Base-by-base conservation (phyloP, 192 early-diverging fungal species). In the Entomortierella beljakovae region DNA sequence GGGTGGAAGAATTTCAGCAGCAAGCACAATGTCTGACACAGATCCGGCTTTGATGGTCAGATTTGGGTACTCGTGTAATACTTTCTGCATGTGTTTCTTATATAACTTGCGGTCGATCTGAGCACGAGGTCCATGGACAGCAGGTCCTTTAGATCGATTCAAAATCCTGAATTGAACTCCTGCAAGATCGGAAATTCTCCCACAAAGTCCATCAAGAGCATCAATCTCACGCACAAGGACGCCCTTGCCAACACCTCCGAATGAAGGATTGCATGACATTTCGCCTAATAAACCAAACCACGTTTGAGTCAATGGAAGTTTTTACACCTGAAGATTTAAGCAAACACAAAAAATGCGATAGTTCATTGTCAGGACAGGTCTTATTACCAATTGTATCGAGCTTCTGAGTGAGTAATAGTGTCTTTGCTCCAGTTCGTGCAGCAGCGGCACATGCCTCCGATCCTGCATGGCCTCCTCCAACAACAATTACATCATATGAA, bases 191-290 rank as follows among this genome's bases (percentile, higher is more conserved):
- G 92, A 90, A 64, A 93, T 91, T 22, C 85, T 83, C 18, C 91
- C 91, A 68, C 93, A 95, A n/a, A 95, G 85, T 46, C 93, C 93
- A 70, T 93, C 93, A 80, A 95, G 72, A 15, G 93, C 93, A 70
- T 95, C 93, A 18, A 95, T 86, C 63, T 95, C 93, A 57, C 88
- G 83, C 23, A 95, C 92, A 28, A 95, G 80, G 18, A 90, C 84
- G n/a, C 93, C 93, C 64, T 95, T 95, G 6, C 93, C 93, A 8
- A 95, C 87, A 6, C 93, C 93, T 42, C 93, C 93, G 84, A 95
- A 93, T 0, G 93, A 93, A 29, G 93, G 93, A 64, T 95, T 95
- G 71, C 93, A 95, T 18, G 93, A 95, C 92, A 95, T 92, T 71
- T 95, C 93, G 25, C 93, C 88, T 88, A 69, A 13, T n/a, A 28